A percentile compares a stretch with the other conserved stretches of the same genome.
Conservation (phyloP, 805 yeast genomes). For the Tetrapisispora nanseiensis region DNA sequence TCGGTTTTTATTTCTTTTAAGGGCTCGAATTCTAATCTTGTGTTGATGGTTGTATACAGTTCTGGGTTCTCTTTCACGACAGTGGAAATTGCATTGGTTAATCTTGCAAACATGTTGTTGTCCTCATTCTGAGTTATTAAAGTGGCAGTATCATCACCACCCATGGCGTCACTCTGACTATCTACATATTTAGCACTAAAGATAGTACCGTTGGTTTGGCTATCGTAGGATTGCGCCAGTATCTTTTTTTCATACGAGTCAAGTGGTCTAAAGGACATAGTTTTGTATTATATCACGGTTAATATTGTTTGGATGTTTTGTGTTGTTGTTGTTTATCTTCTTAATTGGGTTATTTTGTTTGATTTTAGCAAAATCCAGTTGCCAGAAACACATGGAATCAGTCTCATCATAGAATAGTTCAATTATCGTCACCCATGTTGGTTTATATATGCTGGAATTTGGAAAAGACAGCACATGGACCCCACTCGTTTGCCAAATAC, state of each 20-base stretch:
- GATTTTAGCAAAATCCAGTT: too few species aligned
- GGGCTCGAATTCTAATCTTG: constrained; percentile 14
- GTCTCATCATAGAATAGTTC: too few species aligned
- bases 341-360: too few species aligned
- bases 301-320: too few species aligned
- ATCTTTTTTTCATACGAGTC: constrained; percentile 20
- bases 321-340: neutral
- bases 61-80: constrained; percentile 18
- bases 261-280: constrained; percentile 20
- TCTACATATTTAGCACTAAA: constrained; percentile 17
- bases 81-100: constrained; percentile 15
- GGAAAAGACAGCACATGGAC: too few species aligned
- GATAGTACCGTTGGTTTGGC: constrained; percentile 19
- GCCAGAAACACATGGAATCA: too few species aligned
- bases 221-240: constrained; percentile 15
- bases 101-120: constrained; percentile 9
- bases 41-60: constrained; percentile 18
- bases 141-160: constrained; percentile 18
- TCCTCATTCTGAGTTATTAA: constrained; percentile 14
- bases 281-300: too few species aligned
- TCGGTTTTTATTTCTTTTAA: constrained; percentile 13
- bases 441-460: too few species aligned
- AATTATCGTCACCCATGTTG: too few species aligned
- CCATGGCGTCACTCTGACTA: constrained; percentile 1
- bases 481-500: too few species aligned